Base-by-base conservation (phyloP, 1,139 yeast species). In the Pneumocystis canis region DNA sequence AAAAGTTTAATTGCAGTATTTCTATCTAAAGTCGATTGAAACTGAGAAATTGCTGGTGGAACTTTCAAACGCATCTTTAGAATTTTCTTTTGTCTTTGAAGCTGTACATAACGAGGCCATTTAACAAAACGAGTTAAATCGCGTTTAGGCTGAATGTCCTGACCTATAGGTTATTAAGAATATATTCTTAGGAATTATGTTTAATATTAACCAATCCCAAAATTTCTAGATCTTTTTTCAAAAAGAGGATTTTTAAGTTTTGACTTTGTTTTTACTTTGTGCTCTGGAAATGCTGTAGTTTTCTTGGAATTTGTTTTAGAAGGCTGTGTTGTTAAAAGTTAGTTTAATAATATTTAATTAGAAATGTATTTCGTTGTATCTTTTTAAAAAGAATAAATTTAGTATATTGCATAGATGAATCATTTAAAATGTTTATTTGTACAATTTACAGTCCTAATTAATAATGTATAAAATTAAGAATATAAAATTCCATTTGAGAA, bases 61-160 rank as follows among this genome's bases (percentile, higher is more conserved):
- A 90, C 97, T 86, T 90, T 90, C 77, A 90, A 84, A 85, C 98
- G 89, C 79, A 89, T 78, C 73, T 86, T 82, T 78, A 90, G 83
- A 75, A 90, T 87, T 83, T 90, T 90, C 87, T 85, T 90, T 82
- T 92, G 97, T 84, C 97, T 89, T 81, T 88, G 95, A 72, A 87
- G 82, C 82, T 95, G 89, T 72, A 90, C 95, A 78, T 89, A 89
- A 80, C 86, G 94, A 77, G 97, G 97, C 97, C 97, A 90, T 80
- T 87, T 90, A 76, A 90, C 97, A 78, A 87, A 89, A 80, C 97
- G 88, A 70, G 94, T 80, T 75, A 90, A 84, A 87, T 90, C 87
- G 81, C 94, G 85, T 83, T 85, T 88, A 81, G 96, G 96, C 79
- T 90, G 97, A 71, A 89, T 75, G 70, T 84, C 80, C 82, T 89